Conservation (phyloP, 1,139 yeast genomes). For the Pichia sp. region DNA sequence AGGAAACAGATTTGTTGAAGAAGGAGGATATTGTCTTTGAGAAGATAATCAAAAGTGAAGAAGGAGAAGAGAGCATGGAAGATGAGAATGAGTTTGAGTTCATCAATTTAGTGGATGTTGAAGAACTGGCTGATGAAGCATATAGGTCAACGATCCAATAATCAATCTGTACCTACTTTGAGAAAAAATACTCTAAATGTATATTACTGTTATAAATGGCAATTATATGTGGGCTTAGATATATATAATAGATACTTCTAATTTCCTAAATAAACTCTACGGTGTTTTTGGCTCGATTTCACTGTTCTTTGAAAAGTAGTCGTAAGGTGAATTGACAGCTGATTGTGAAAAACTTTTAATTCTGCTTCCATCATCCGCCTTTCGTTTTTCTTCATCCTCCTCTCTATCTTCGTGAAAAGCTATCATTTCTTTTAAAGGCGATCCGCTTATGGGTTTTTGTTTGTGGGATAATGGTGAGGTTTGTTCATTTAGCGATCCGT, state of each 20-base stretch:
- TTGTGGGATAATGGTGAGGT: not conserved
- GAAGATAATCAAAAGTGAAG: constrained; percentile 18
- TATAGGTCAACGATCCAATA: constrained; percentile 17
- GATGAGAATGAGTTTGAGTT: constrained; percentile 30
- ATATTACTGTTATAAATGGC: no score
- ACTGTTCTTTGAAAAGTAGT: no score
- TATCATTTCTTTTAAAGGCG: constrained; percentile 8
- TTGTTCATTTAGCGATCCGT: not conserved
- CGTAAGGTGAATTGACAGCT: no score
- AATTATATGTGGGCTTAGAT: no score
- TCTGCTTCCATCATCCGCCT: no score
- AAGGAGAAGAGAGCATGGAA: not conserved
- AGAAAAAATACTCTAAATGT: not conserved
- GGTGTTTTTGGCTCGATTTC: no score
- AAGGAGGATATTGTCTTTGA: constrained; percentile 32
- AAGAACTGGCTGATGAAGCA: constrained; percentile 46
- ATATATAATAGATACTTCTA: no score
- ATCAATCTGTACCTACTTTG: not conserved
- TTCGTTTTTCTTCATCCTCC: no score
- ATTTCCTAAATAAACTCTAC: no score
- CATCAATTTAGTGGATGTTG: constrained; percentile 40
- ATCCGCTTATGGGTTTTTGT: not conserved
- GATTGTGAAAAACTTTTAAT: no score
- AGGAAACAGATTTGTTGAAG: constrained; percentile 18
- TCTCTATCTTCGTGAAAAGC: not conserved